Evolutionary conservation across 139 green algal genomes (phyloP).

Genomic region (Protoeuglena noctilucae): DNA sequence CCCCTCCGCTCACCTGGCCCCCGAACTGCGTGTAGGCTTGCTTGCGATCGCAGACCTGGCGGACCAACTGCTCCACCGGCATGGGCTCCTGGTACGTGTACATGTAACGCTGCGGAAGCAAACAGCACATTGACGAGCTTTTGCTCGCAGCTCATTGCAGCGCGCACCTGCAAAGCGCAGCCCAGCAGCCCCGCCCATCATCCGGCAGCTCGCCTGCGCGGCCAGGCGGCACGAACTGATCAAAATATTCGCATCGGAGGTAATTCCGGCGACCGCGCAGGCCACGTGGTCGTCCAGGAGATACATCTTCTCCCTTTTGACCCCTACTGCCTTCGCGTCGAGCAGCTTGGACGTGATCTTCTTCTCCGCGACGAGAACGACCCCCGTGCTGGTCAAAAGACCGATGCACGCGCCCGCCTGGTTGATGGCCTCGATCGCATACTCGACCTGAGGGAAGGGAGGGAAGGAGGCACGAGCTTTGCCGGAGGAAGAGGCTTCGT

Average conservation of each 20-base stretch:
- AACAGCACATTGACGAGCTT: no score
- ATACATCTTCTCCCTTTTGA: constrained; percentile 95
- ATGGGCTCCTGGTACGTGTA: constrained; percentile 90
- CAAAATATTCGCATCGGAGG: constrained; percentile 95
- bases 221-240: constrained; percentile 77
- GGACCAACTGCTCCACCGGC: constrained; percentile 92
- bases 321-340: constrained; percentile 72
- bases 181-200: no score
- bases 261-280: constrained; percentile 89
- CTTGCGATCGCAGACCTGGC: constrained; percentile 87
- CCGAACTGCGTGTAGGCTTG: constrained; percentile 96
- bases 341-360: constrained; percentile 93
- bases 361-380: constrained; percentile 94
- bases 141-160: no score
- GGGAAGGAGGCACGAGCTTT: not conserved
- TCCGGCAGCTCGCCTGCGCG: constrained; percentile 58
- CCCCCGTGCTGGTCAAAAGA: constrained; percentile 73
- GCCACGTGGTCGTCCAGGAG: constrained; percentile 92
- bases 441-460: constrained; percentile 62
- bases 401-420: constrained; percentile 88
- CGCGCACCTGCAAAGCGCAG: no score
- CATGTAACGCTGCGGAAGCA: constrained; percentile 68
- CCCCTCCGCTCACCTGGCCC: no score
- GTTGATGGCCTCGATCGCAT: constrained; percentile 98
- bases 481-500: not conserved